phyloP scores from a whole-genome alignment of 1,284 basidiomycete species.

The Heliocybe sulcata region DNA sequence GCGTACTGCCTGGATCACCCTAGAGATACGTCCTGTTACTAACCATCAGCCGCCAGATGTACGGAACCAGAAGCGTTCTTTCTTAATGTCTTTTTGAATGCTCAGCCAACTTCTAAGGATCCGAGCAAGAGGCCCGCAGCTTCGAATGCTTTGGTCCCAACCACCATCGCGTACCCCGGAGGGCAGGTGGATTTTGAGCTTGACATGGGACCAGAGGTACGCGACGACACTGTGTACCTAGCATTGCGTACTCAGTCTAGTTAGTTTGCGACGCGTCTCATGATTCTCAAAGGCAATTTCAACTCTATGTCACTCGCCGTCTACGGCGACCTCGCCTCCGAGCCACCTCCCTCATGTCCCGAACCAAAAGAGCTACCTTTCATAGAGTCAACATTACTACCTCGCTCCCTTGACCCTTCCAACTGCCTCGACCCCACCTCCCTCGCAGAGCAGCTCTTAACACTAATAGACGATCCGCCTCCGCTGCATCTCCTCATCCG shows the following conservation, averaged over 20 bases:
- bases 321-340: conserved; percentile 50
- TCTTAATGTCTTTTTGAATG: conserved; percentile 69
- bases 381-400: conserved; percentile 32
- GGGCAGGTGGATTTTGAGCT: conserved; percentile 58
- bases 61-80: conserved; percentile 69
- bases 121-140: conserved; percentile 50
- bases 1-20: conserved; percentile 33
- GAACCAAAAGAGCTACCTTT: conserved; percentile 31
- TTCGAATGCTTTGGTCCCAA: conserved; percentile 66
- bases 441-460: conserved; percentile 53
- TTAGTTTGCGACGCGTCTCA: conserved; percentile 68
- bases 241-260: conserved; percentile 5
- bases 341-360: conserved; percentile 19
- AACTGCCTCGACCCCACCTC: conserved; percentile 49
- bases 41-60: conserved; percentile 28
- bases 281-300: conserved; percentile 72
- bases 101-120: conserved; percentile 35
- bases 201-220: conserved; percentile 62
- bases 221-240: conserved; percentile 12
- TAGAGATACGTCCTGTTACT: not conserved
- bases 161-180: conserved; percentile 64
- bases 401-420: conserved; percentile 49
- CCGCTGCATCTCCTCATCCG: conserved; percentile 54
- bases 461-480: conserved; percentile 52
- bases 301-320: conserved; percentile 59